These are phyloP conservation scores for Trichoderma oligosporum DNA, from an alignment of 2,329 filamentous ascomycete genomes.

Conservation along the genomic window DNA sequence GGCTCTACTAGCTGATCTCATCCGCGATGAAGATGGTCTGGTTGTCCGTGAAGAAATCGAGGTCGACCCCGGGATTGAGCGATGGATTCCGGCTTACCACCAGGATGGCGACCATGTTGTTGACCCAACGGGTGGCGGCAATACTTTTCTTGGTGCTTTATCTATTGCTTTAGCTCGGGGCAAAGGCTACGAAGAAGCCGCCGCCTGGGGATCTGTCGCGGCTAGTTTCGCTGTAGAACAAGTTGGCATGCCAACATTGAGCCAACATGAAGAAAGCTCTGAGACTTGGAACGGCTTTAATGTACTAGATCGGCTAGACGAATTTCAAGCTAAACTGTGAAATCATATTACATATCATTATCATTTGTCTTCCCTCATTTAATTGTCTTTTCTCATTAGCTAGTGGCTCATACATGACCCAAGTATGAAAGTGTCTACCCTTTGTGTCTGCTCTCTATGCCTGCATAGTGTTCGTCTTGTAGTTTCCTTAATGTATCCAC, in stretches of 20 bases:
- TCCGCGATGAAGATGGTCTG: constrained; percentile 51
- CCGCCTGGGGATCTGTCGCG: constrained; percentile 73
- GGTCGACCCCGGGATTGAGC: constrained; percentile 60
- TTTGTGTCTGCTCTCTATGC: too few species aligned
- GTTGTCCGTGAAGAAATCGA: constrained; percentile 57
- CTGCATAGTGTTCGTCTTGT: neutral
- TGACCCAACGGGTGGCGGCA: constrained; percentile 94
- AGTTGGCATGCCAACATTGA: constrained; percentile 70
- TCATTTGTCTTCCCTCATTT: neutral
- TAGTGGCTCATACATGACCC: neutral
- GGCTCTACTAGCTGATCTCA: constrained; percentile 55
- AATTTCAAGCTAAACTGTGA: constrained; percentile 45
- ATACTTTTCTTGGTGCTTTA: constrained; percentile 72
- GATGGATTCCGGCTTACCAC: constrained; percentile 79
- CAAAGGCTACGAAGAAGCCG: constrained; percentile 62
- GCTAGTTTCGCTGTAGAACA: constrained; percentile 96
- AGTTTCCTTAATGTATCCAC: neutral
- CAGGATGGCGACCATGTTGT: constrained; percentile 54
- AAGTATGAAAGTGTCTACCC: too few species aligned
- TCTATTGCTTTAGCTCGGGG: constrained; percentile 58
- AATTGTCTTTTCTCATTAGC: constrained; percentile 4
- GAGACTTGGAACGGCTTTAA: constrained; percentile 61
- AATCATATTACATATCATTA: constrained; percentile 20
- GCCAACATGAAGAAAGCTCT: constrained; percentile 38
- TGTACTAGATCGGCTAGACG: constrained; percentile 50